Base-by-base conservation (phyloP, 148 eudicot genomes). In the Camellia granthamiana region DNA sequence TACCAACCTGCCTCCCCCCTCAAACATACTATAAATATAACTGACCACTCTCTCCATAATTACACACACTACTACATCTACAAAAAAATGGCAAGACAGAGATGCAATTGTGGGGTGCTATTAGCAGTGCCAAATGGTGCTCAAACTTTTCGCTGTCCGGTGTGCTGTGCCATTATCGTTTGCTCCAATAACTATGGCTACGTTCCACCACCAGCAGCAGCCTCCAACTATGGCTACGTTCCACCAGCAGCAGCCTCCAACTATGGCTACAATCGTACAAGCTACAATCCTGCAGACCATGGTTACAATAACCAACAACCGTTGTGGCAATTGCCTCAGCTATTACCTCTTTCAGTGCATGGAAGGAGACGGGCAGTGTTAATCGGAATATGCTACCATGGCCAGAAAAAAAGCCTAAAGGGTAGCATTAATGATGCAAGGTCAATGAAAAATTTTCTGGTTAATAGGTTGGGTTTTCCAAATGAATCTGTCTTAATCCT, bases 341-440 rank as follows among this genome's bases (percentile, higher is more conserved):
- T 13, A 13, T n/a, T 72, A 30, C 67, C 80, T 61, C 70, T 82
- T 75, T 58, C 80, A 21, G 80, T 61, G 54, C 61, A 63, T 63
- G 86, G 86, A 44, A 81, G 41, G 64, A 86, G 81, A 72, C 82
- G 89, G 10, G 89, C 89, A 16, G 81, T 86, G 43, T 46, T 86
- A 15, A 79, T 83, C 15, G 87, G 87, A 15, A 54, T 86, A 43
- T 84, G 41, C 83, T 86, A 86, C 81, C 62, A 65, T 21, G 80
- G 79, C 47, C 81, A 79, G 2, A 13, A 43, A 16, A 66, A 64
- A 70, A 82, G 79, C 42, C 86, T 86, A 30, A 23, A 79, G 10
- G 89, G 85, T 7, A 84, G 83, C 46, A 19, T 84, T 56, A 76
- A 84, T 63, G 83, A 86, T 42, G 86, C 75, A 14, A 23, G 51